Base-by-base conservation (phyloP, 345 rosid genomes). In the Rhizophora mangle region DNA sequence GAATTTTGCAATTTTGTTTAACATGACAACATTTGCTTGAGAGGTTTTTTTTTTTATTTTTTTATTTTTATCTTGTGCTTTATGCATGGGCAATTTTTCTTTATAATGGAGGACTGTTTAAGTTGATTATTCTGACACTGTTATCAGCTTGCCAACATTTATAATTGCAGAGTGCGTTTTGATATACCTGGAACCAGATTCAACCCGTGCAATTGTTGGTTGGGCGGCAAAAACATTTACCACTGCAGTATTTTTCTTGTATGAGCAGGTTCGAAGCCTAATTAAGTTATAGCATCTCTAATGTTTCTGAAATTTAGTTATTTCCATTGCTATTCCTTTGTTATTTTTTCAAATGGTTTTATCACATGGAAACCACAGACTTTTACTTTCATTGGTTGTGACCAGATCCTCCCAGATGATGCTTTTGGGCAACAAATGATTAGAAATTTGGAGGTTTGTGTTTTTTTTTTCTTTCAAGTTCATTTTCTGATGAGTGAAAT, bases 361-460 rank as follows among this genome's bases (percentile, higher is more conserved):
- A 32, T 39, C 21, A 36, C 8, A 32, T 39, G 30, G 22, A 9
- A 56, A 64, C 1, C 62, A 39, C 3, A 9, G 54, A 46, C 29
- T 13, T 62, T 56, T 43, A 61, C 71, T 36, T 63, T 68, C 70
- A 51, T n/a, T 65, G 39, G 60, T 65, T 32, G 32, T 70, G 67
- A 73, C 73, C 87, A 95, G 99, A 95, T 92, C 71, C 96, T 72
- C 72, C 98, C 96, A 20, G 88, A 92, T 84, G 97, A 95, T 87
- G 93, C 99, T 68, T 95, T 95, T 87, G 99, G 99, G 59, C 84
- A 84, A 82, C 98, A 95, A 79, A 95, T 95, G 99, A 88, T 90
- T 60, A 88, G 83, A 74, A 95, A 95, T 75, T 86, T 95, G 84
- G 99, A 90, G 98, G 99, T 91, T 79, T 67, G 54, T 24, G 49